Conservation (phyloP, 345 rosid genomes). For the Arabidopsis suecica region DNA sequence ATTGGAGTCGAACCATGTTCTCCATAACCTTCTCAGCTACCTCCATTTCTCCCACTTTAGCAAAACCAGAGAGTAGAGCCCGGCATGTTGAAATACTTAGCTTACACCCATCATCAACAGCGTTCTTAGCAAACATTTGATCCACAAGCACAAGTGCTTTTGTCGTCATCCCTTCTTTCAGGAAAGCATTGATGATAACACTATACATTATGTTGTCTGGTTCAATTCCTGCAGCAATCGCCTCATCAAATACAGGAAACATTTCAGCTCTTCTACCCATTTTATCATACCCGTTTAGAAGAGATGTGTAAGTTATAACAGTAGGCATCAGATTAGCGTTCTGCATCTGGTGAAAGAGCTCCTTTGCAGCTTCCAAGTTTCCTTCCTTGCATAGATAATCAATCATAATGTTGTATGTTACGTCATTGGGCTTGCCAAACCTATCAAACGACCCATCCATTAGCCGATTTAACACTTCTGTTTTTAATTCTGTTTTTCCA, state of each 20-base stretch:
- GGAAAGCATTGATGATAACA: conserved; percentile 56
- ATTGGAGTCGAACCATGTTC: conserved; percentile 54
- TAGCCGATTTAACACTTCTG: conserved; percentile 47
- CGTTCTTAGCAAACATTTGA: conserved; percentile 54
- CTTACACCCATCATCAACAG: conserved; percentile 50
- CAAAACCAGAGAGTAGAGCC: conserved; percentile 53
- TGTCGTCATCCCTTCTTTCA: conserved; percentile 58
- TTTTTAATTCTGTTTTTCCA: conserved; percentile 49
- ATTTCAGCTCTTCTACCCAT: conserved; percentile 54
- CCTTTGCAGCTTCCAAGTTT: conserved; percentile 60
- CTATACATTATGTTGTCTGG: conserved; percentile 66
- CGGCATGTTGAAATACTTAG: conserved; percentile 59
- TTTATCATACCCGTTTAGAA: conserved; percentile 61
- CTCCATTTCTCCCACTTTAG: conserved; percentile 51
- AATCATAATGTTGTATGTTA: conserved; percentile 74
- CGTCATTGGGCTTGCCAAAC: conserved; percentile 56
- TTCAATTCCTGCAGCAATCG: conserved; percentile 60
- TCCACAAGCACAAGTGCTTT: conserved; percentile 58
- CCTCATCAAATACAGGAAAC: conserved; percentile 64
- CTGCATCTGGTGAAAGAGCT: conserved; percentile 63
- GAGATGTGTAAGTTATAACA: conserved; percentile 59
- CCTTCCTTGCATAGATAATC: conserved; percentile 68
- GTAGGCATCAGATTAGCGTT: conserved; percentile 57
- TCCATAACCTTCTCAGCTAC: conserved; percentile 61
- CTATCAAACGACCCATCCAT: conserved; percentile 53